These are phyloP conservation scores for Trametes polyzona DNA, from an alignment of 1,284 basidiomycete genomes.

Conservation along the genomic window DNA sequence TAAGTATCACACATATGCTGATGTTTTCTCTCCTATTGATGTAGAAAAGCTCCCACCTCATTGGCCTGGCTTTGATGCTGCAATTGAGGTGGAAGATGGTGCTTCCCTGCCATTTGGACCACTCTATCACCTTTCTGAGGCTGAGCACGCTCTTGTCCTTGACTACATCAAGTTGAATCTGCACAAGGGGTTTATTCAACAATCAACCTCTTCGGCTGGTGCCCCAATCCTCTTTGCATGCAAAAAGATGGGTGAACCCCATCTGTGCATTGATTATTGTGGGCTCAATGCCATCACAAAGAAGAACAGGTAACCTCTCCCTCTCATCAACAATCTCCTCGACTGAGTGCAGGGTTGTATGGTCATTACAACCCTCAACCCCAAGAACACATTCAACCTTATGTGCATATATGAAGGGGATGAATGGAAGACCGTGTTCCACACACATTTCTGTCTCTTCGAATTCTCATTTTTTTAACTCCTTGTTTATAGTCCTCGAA, in stretches of 20 bases:
- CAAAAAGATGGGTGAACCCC: slow-evolving; percentile 45
- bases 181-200: slow-evolving; percentile 37
- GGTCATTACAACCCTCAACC: slow-evolving; percentile 5
- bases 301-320: slow-evolving; percentile 11
- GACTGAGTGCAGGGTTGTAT: neutral
- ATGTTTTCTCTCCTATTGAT: slow-evolving; percentile 11
- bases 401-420: slow-evolving; percentile 5
- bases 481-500: no score
- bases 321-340: slow-evolving; percentile 6
- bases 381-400: slow-evolving; percentile 2
- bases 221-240: slow-evolving; percentile 48
- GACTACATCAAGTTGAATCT: slow-evolving; percentile 44
- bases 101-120: slow-evolving; percentile 5
- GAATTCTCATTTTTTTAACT: no score
- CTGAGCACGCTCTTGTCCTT: slow-evolving; percentile 29
- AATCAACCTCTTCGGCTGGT: slow-evolving; percentile 39
- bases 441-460: slow-evolving; percentile 10
- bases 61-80: slow-evolving; percentile 6
- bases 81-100: slow-evolving; percentile 13
- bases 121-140: slow-evolving; percentile 29
- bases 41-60: slow-evolving; percentile 16
- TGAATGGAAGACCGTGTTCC: slow-evolving; percentile 16
- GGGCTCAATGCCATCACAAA: slow-evolving; percentile 38
- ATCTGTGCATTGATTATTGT: slow-evolving; percentile 46
- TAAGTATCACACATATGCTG: slow-evolving; percentile 12